Evolutionary conservation across 176 grass and related monocot genomes (phyloP), one percentile per base, ranked within the genome.

Genomic region (Ananas comosus): DNA sequence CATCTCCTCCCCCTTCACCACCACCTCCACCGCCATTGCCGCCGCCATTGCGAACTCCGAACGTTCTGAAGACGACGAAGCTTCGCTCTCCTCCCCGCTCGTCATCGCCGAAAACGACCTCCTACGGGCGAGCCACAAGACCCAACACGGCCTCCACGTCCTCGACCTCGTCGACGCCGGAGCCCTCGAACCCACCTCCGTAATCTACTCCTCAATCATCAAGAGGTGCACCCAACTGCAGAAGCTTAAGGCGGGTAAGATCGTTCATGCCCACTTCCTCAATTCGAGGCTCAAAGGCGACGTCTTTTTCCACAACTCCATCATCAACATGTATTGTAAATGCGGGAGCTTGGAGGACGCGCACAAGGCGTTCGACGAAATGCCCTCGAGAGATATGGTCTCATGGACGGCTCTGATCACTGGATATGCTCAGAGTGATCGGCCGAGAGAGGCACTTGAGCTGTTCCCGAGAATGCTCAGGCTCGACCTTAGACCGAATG

Each of bases 351-450:
- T 85, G 17, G 17, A 50, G 9, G 84, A 82, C 42, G 88, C 88
- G 48, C 84, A 47, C 5, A 63, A 17, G 14, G 65, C 83, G 64
- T 87, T 87, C 72, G 88, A 91, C 58, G 76, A 8, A 70, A 87
- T 91, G 56, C 66, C 61, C 9, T 4, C 0, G 14, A 80, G 67
- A 12, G 84, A 91, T 73, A 68, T 82, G 69, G 85, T 87, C 3
- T 79, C 88, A 1, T 91, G 88, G 88, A 87, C 88, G 57, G 83
- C 79, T 10, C 88, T 91, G 51, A 73, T 91, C 11, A 50, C 88
- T 1, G 88, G 88, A 64, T 91, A 85, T 54, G 79, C 84, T 12
- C 81, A 84, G 81, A 91, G 80, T 23, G 76, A 85, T 51, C 79
- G 83, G 74, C 79, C 84, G 3, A 57, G 0, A 0, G 76, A 82